Percentiles rank a stretch among this genome's conserved stretches.
These are phyloP conservation scores for Drechslera avenae DNA, from an alignment of 2,329 filamentous ascomycete species.

Conservation along the genomic window DNA sequence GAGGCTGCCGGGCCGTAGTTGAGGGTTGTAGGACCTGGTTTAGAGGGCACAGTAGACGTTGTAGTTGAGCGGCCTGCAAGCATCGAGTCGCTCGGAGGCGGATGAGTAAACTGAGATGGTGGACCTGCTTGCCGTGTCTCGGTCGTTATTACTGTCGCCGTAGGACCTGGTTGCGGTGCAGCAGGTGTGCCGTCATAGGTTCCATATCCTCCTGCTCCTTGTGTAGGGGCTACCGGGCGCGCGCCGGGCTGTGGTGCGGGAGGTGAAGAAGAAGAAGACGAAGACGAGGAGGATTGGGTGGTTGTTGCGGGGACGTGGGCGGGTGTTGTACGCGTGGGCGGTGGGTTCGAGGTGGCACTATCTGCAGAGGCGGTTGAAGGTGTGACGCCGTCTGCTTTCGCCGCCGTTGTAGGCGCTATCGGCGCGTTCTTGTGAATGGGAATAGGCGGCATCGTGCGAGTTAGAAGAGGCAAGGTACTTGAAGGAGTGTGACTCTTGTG, in stretches of 20 bases:
- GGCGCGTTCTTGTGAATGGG: constrained; percentile 55
- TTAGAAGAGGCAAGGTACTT: neutral
- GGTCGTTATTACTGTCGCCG: constrained; percentile 38
- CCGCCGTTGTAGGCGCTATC: constrained; percentile 48
- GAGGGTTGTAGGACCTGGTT: constrained; percentile 46
- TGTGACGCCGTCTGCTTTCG: constrained; percentile 45
- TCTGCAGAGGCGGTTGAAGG: constrained; percentile 45
- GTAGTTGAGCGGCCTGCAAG: constrained; percentile 49
- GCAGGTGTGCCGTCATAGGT: constrained; percentile 28
- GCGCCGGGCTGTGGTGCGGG: constrained; percentile 51
- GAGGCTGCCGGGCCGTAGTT: constrained; percentile 45
- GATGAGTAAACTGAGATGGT: constrained; percentile 49
- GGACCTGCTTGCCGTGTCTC: constrained; percentile 33
- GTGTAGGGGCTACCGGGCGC: constrained; percentile 33
- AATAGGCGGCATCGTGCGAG: constrained; percentile 52
- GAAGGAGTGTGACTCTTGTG: neutral
- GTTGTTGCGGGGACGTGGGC: constrained; percentile 37
- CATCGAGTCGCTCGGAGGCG: constrained; percentile 46
- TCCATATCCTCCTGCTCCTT: constrained; percentile 6
- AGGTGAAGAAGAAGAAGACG: constrained; percentile 33
- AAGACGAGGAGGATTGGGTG: constrained; percentile 30
- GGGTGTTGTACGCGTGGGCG: constrained; percentile 44
- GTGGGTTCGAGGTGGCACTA: constrained; percentile 27
- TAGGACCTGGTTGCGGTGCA: constrained; percentile 47
- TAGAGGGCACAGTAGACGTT: constrained; percentile 28